phyloP scores from a whole-genome alignment of 768 basidiomycete genomes.

The Amanita exitialis region DNA sequence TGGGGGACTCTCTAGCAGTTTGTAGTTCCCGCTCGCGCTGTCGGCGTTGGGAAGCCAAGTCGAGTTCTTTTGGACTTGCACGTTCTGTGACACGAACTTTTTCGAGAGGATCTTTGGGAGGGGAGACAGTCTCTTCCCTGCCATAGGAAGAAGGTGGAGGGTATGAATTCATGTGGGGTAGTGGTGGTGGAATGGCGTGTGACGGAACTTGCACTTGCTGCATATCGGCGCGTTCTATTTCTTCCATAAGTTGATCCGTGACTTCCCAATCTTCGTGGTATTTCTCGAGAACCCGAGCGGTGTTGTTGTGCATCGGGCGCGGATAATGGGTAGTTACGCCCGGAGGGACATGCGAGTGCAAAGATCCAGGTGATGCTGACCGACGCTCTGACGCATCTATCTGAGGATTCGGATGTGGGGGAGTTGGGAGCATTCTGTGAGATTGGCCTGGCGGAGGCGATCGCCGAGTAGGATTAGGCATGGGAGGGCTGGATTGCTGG shows the following conservation, averaged over 20 bases:
- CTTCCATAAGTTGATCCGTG: conserved; percentile 60
- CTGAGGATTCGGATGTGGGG: conserved; percentile 30
- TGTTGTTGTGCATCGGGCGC: conserved; percentile 52
- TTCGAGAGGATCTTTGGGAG: conserved; percentile 44
- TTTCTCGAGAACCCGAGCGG: conserved; percentile 46
- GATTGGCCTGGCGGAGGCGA: conserved; percentile 29
- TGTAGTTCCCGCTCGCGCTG: conserved; percentile 29
- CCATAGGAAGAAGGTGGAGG: conserved; percentile 15
- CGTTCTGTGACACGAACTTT: conserved; percentile 42
- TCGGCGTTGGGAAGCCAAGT: conserved; percentile 26
- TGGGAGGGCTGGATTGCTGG: conserved; percentile 33
- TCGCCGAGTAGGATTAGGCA: conserved; percentile 12
- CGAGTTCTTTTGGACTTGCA: conserved; percentile 44
- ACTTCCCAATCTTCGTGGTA: conserved; percentile 54
- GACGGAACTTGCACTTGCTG: conserved; percentile 37
- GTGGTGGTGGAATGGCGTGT: conserved; percentile 22
- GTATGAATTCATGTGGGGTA: conserved; percentile 15
- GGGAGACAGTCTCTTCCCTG: conserved; percentile 28
- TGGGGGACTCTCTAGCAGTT: conserved; percentile 36
- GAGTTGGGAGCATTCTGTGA: conserved; percentile 29
- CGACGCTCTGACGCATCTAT: conserved; percentile 21
- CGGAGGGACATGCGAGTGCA: conserved; percentile 20
- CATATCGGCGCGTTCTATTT: conserved; percentile 63
- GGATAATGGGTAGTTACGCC: conserved; percentile 37
- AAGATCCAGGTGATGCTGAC: conserved; percentile 23